A percentile compares a stretch with the other conserved stretches of the same genome.
These are phyloP conservation scores for Colletotrichum lini DNA, from an alignment of 2,329 filamentous ascomycete species.

Conservation along the genomic window DNA sequence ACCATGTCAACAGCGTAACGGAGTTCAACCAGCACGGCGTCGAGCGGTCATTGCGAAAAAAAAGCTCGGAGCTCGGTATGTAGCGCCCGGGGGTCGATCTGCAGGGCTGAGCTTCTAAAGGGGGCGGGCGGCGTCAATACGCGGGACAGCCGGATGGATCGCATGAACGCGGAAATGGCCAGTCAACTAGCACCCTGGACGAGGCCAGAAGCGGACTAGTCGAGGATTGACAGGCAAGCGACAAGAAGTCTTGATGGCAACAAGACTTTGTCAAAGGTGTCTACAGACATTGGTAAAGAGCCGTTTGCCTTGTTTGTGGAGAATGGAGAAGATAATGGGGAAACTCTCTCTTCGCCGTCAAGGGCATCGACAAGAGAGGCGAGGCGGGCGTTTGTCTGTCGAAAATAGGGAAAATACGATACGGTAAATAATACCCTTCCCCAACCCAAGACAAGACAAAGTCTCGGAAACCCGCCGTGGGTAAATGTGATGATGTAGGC, in stretches of 20 bases:
- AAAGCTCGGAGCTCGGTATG: not conserved
- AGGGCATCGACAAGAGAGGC: not conserved
- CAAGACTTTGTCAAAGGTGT: not conserved
- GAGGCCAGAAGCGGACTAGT: slow-evolving; percentile 1
- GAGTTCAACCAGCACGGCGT: not conserved
- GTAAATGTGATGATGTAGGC: slow-evolving; percentile 33
- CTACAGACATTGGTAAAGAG: not conserved
- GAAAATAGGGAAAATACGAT: not conserved
- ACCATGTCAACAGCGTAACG: not conserved
- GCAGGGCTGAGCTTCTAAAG: not conserved
- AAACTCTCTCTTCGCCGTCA: not conserved
- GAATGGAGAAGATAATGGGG: too few species aligned
- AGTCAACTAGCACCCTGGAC: not conserved
- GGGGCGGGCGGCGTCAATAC: not conserved
- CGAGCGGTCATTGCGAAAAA: not conserved
- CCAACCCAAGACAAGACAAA: not conserved
- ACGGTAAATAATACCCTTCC: too few species aligned
- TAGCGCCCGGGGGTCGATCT: not conserved
- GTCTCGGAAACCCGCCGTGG: not conserved
- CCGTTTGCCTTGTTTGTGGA: not conserved
- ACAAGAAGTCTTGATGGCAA: not conserved
- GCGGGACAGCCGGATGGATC: slow-evolving; percentile 11
- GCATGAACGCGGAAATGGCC: slow-evolving; percentile 15
- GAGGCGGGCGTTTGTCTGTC: not conserved
- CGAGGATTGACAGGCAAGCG: not conserved